Evolutionary conservation across 352 stramenopile species (phyloP), one percentile per base, ranked within the genome.

Genomic region (Pythium utonaiense): DNA sequence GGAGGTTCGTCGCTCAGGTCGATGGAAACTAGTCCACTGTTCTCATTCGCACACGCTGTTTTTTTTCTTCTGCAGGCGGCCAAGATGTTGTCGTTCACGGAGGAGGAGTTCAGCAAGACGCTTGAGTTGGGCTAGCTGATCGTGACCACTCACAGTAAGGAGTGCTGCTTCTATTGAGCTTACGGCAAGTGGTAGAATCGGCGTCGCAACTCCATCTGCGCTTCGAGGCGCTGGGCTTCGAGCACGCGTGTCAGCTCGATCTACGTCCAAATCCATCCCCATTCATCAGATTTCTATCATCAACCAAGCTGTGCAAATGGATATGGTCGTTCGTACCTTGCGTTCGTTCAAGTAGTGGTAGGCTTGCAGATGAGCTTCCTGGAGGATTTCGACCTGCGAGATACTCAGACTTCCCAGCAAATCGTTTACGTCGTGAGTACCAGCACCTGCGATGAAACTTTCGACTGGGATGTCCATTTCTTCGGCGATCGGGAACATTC

Each of bases 61-160:
- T 30, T 62, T n/a, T 38, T 16, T 47, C 30, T 8, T 10, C 33
- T 33, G 22, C 28, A 91, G 82, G 78, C 80, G 16, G 84, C 84
- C 59, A 92, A 91, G 64, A 89, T 94, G 82, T 67, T 94, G 30
- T 92, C 84, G 31, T 92, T 92, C 66, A 91, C 84, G 36, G 80
- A 94, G 33, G 79, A 89, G 40, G 80, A 92, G 51, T 94, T 91
- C 63, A 89, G 77, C 67, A 85, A 88, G 52, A 89, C 80, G 21
- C 68, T 92, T 16, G 75, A 91, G 36, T 55, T 87, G 19, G 74
- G 75, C 6, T 89, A 67, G 73, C 13, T 7, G 3, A n/a, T 25
- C 16, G 13, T 56, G n/a, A 17, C 45, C 22, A 34, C 51, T 49
- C 53, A 61, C n/a, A n/a, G n/a, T n/a, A n/a, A n/a, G n/a, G n/a